Evolutionary conservation across 139 green algal genomes (phyloP), one percentile per base, ranked within the genome.

Genomic region (Chlamydomonas asymmetrica): DNA sequence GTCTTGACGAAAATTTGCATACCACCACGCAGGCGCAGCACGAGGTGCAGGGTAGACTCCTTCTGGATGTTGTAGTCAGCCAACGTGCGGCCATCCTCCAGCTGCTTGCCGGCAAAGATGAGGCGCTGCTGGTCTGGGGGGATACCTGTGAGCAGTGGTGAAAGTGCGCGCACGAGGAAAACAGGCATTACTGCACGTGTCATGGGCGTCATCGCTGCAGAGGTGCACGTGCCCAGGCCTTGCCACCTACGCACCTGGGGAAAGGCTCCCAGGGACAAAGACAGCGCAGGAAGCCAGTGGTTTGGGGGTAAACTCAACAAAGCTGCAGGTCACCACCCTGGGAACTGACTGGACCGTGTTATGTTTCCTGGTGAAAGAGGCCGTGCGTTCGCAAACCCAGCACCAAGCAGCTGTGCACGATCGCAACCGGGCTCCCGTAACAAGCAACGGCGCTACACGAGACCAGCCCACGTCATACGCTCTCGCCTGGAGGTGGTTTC

Each of bases 41-140:
- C 91, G 80, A 95, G 80, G 76, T 95, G 91, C 45, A 95, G 83
- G 0, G 91, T 95, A 29, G 75, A 88, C 87, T 96, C 90, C 88
- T 95, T 94, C 87, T 96, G 90, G 85, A 97, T 95, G 91, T 95
- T 97, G 88, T 97, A 98, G 80, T 98, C 94, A 2, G 94, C 91
- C 57, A 98, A 84, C 0, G 94, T 98, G 69, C 92, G 88, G 43
- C 93, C 93, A 64, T 97, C 93, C 86, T 97, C 92, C 69, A 97
- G 91, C 92, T 98, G 94, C 91, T 97, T 98, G 84, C 93, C 93
- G 22, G 93, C 93, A 71, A 97, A 98, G 78, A 98, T 97, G 45
- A 98, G 89, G 48, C 94, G 91, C 90, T 98, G 94, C 89, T 97
- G 92, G 84, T 97, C 90, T 29, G 94, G 91, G 2, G 94, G 94